These are phyloP conservation scores for Neltuma alba DNA, from an alignment of 306 rosid species.

Conservation along the genomic window DNA sequence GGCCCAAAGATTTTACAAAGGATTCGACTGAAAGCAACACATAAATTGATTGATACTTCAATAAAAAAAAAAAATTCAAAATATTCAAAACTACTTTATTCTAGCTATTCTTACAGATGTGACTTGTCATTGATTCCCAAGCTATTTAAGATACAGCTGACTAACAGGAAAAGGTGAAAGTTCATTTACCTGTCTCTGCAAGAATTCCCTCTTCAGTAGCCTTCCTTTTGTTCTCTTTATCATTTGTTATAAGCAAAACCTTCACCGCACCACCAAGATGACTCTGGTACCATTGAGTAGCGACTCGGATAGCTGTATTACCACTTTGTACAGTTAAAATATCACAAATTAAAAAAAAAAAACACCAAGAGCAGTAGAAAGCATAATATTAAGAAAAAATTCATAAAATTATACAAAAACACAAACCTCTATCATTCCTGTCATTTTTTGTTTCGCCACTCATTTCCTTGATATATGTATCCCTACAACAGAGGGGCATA, in stretches of 20 bases:
- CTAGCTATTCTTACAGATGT: constrained; percentile 9
- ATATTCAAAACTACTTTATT: constrained; percentile 9
- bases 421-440: constrained; percentile 96
- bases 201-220: constrained; percentile 87
- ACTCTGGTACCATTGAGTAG: constrained; percentile 93
- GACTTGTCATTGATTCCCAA: not conserved
- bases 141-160: constrained; percentile 28
- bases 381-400: constrained; percentile 15
- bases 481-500: constrained; percentile 52
- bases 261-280: constrained; percentile 77
- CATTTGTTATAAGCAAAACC: constrained; percentile 90
- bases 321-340: constrained; percentile 40
- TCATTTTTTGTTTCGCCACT: constrained; percentile 91
- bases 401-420: constrained; percentile 21
- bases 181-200: constrained; percentile 84
- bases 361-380: constrained; percentile 1
- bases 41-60: constrained; percentile 7
- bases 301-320: constrained; percentile 88
- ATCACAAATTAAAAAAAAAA: constrained; percentile 1
- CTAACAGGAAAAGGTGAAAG: constrained; percentile 20
- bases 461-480: constrained; percentile 89
- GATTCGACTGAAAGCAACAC: constrained; percentile 77
- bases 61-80: not conserved
- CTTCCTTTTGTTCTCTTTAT: constrained; percentile 85
- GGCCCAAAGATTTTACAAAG: constrained; percentile 80